Evolutionary conservation across 176 grass and related monocot genomes (phyloP).

Genomic region (Oryza longistaminata): DNA sequence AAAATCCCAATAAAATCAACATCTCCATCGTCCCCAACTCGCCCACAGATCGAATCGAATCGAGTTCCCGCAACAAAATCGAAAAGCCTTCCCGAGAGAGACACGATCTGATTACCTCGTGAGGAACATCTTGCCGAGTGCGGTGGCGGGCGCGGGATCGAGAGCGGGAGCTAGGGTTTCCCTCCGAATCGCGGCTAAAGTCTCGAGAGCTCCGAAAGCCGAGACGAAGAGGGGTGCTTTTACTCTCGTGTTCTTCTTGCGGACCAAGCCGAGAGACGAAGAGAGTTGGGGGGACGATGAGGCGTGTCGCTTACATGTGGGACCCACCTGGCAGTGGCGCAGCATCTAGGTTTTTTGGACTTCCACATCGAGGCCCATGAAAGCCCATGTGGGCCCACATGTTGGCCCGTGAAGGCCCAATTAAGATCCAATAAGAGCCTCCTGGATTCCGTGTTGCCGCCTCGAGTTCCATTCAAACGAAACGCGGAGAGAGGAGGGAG

Average conservation of each 20-base stretch:
- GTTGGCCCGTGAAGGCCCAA: background rate
- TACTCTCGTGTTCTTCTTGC: conserved; percentile 39
- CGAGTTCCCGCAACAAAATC: background rate
- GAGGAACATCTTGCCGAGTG: conserved; percentile 66
- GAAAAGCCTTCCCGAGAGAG: background rate
- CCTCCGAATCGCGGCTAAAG: background rate
- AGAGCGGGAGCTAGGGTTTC: conserved; percentile 1
- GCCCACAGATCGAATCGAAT: background rate
- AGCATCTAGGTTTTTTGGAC: too few relatives aligned
- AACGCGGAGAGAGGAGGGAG: background rate
- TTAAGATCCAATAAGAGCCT: background rate
- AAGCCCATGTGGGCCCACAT: rapidly evolving
- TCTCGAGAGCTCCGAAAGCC: background rate
- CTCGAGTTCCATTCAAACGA: background rate
- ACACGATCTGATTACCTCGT: conserved; percentile 59
- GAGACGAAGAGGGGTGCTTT: background rate
- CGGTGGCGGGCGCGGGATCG: background rate
- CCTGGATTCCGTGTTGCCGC: background rate
- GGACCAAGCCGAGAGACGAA: conserved; percentile 27
- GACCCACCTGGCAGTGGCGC: background rate
- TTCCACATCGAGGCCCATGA: rapidly evolving
- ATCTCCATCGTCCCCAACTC: background rate
- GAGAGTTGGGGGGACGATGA: background rate
- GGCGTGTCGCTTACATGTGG: background rate
- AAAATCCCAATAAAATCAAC: conserved; percentile 26